Conservation (phyloP, 163 green algal genomes). For the Prototheca stagnorum region DNA sequence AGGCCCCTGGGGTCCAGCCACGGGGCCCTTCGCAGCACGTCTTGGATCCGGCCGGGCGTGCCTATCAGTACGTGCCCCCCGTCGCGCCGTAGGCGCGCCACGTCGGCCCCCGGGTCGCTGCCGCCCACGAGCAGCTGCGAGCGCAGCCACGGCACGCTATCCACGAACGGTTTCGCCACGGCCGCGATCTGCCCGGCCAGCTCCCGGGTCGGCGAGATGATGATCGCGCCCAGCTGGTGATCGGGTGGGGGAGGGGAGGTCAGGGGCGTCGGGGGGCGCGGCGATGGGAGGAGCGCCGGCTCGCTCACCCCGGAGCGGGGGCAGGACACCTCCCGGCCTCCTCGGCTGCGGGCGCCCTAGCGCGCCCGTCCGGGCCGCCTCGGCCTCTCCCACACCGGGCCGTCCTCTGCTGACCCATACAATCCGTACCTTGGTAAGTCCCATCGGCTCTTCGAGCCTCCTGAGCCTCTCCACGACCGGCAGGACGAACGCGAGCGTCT, state of each 20-base stretch:
- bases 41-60: constrained; percentile 87
- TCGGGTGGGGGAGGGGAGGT: too few relatives aligned
- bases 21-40: constrained; percentile 98
- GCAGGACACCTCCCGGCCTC: too few relatives aligned
- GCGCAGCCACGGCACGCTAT: constrained; percentile 70
- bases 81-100: constrained; percentile 71
- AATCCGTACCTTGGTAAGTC: background rate
- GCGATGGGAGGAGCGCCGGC: too few relatives aligned
- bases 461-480: constrained; percentile 75
- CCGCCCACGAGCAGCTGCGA: constrained; percentile 81
- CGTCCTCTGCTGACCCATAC: too few relatives aligned
- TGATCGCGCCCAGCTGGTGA: too few relatives aligned
- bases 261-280: too few relatives aligned
- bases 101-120: constrained; percentile 97
- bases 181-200: constrained; percentile 96
- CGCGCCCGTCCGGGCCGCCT: too few relatives aligned
- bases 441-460: constrained; percentile 39
- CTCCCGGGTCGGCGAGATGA: constrained; percentile 87
- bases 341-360: too few relatives aligned
- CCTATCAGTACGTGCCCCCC: constrained; percentile 90
- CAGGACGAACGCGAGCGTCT: constrained; percentile 93
- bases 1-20: constrained; percentile 66
- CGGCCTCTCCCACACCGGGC: too few relatives aligned
- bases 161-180: constrained; percentile 88
- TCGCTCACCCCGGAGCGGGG: too few relatives aligned